These are phyloP conservation scores for Sphenostylis stenocarpa DNA, from an alignment of 306 rosid genomes.

Conservation along the genomic window DNA sequence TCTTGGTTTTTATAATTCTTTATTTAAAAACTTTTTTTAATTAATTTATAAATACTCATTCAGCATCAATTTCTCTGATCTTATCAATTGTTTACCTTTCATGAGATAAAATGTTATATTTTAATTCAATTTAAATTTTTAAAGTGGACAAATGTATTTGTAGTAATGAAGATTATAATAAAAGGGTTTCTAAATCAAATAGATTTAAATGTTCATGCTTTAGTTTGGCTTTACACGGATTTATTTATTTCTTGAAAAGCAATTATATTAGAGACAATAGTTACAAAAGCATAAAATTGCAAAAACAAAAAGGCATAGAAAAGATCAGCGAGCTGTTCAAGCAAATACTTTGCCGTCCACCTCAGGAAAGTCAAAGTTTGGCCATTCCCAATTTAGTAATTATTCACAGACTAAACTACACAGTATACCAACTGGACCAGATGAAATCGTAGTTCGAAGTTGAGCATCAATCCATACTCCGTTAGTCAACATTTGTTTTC, in stretches of 20 bases:
- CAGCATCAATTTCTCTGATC: too few species aligned
- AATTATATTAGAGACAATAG: neutral
- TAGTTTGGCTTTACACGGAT: neutral
- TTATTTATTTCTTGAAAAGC: neutral
- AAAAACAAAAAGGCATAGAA: neutral
- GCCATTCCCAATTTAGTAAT: constrained; percentile 29
- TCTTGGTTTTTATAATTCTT: too few species aligned
- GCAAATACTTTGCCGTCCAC: neutral
- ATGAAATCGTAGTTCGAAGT: constrained; percentile 26
- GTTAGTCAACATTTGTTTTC: constrained; percentile 17
- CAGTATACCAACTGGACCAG: constrained; percentile 24
- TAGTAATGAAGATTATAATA: too few species aligned
- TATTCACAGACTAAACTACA: constrained; percentile 46
- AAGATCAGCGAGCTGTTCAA: neutral
- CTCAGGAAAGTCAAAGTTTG: constrained; percentile 4
- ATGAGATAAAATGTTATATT: too few species aligned
- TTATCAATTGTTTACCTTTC: too few species aligned
- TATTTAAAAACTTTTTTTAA: too few species aligned
- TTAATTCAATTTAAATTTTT: too few species aligned
- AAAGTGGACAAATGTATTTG: too few species aligned
- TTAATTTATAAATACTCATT: too few species aligned
- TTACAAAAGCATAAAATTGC: neutral
- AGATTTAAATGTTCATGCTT: neutral
- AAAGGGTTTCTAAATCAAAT: neutral
- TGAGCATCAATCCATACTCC: constrained; percentile 18